A percentile compares a stretch with the other conserved stretches of the same genome.
phyloP scores from a whole-genome alignment of 1,284 basidiomycete species.

The Heimioporus retisporus region DNA sequence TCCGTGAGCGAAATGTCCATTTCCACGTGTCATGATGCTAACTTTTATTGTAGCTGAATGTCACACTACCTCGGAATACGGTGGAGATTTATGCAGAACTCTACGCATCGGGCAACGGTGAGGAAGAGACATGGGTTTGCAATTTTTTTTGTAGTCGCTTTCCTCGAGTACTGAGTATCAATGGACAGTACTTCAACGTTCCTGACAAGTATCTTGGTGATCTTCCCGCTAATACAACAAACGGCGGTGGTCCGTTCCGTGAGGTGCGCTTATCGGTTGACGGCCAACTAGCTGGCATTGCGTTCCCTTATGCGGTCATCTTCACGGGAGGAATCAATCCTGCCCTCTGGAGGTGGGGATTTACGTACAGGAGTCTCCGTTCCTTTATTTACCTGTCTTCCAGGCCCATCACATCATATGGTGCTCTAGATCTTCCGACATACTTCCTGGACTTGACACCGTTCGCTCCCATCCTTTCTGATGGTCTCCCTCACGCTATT shows the following conservation, averaged over 20 bases:
- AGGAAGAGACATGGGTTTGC: conserved; percentile 68
- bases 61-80: conserved; percentile 49
- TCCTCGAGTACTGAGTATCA: background rate
- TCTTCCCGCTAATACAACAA: conserved; percentile 43
- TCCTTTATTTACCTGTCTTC: background rate
- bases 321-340: background rate
- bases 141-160: background rate
- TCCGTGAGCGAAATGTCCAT: background rate
- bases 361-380: background rate
- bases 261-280: background rate
- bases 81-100: conserved; percentile 65
- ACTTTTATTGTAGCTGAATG: conserved; percentile 58
- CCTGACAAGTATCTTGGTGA: conserved; percentile 65
- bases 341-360: conserved; percentile 46
- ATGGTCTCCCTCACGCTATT: conserved; percentile 46
- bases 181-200: conserved; percentile 73
- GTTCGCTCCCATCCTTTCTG: background rate
- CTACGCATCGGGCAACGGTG: background rate
- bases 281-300: background rate
- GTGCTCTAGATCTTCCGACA: background rate
- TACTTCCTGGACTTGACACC: conserved; percentile 53
- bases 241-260: conserved; percentile 19
- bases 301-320: conserved; percentile 44
- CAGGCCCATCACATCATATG: background rate
- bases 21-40: background rate